These are phyloP conservation scores for Lipomyces chichibuensis DNA, from an alignment of 805 yeast genomes.

Conservation along the genomic window DNA sequence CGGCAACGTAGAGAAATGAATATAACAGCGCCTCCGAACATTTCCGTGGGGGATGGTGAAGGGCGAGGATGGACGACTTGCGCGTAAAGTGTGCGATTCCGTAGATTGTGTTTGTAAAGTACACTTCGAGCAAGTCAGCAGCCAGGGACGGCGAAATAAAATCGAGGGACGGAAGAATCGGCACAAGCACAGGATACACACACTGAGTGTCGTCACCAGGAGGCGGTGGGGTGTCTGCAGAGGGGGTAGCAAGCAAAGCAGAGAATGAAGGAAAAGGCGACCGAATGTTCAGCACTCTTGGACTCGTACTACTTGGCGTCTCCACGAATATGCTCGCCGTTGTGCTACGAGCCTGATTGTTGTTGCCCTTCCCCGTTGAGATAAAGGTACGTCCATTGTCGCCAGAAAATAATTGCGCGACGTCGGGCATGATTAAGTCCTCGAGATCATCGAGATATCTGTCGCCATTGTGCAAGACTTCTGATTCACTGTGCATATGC, in stretches of 20 bases:
- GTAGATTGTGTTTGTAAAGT: constrained; percentile 40
- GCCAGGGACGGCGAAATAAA: constrained; percentile 38
- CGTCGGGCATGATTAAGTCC: constrained; percentile 24
- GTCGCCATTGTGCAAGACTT: not conserved
- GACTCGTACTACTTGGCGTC: constrained; percentile 24
- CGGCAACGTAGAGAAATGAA: constrained; percentile 41
- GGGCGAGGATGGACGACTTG: constrained; percentile 37
- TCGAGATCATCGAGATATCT: constrained; percentile 24
- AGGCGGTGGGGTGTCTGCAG: constrained; percentile 19
- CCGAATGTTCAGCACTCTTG: constrained; percentile 27
- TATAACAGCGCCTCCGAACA: constrained; percentile 38
- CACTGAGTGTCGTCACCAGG: constrained; percentile 6
- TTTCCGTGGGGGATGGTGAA: constrained; percentile 30
- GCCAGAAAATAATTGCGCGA: constrained; percentile 14
- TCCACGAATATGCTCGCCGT: constrained; percentile 22
- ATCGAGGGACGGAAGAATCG: constrained; percentile 35
- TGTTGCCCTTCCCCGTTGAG: constrained; percentile 10
- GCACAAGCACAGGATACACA: constrained; percentile 38
- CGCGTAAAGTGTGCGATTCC: constrained; percentile 41
- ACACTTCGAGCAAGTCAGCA: constrained; percentile 41
- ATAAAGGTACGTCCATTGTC: constrained; percentile 11
- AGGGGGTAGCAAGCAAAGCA: constrained; percentile 26
- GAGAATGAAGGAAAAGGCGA: constrained; percentile 28
- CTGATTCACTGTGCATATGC: constrained; percentile 12
- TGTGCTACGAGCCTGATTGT: not conserved